Conservation (phyloP, 2,329 filamentous ascomycete species). For the Claviceps paspali region DNA sequence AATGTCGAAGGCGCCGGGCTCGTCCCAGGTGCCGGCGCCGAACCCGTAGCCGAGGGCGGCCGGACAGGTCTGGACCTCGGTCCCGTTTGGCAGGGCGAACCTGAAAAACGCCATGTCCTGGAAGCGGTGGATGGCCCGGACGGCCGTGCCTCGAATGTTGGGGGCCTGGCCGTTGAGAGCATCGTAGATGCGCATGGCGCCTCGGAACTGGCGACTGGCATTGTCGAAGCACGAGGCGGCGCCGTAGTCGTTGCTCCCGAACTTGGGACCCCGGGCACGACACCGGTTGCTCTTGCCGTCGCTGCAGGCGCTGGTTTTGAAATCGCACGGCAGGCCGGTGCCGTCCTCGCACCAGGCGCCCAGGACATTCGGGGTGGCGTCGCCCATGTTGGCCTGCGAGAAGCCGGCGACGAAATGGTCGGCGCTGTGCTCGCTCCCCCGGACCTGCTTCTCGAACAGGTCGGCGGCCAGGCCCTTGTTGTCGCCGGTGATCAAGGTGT, state of each 20-base stretch:
- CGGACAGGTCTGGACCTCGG: constrained; percentile 58
- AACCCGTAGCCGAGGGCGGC: constrained; percentile 82
- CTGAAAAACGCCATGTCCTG: constrained; percentile 60
- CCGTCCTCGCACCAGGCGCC: constrained; percentile 82
- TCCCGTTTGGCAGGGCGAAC: constrained; percentile 59
- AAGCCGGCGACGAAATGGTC: constrained; percentile 74
- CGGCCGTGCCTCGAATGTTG: constrained; percentile 44
- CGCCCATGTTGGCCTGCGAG: constrained; percentile 80
- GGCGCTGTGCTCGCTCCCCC: constrained; percentile 36
- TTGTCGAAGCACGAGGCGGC: constrained; percentile 65
- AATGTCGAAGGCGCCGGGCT: constrained; percentile 79
- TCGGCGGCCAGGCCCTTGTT: constrained; percentile 86
- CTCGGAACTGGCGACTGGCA: constrained; percentile 49
- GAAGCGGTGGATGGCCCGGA: constrained; percentile 69
- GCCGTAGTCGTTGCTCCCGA: constrained; percentile 50
- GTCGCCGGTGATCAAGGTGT: constrained; percentile 75
- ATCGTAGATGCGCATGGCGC: constrained; percentile 35
- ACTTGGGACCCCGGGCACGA: constrained; percentile 55
- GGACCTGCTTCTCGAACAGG: constrained; percentile 61
- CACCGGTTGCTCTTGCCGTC: constrained; percentile 51
- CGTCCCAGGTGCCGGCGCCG: constrained; percentile 77
- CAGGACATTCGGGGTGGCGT: constrained; percentile 71
- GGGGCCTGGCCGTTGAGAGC: constrained; percentile 30
- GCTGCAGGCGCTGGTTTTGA: constrained; percentile 65
- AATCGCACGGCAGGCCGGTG: constrained; percentile 50